Percentiles rank a stretch among this genome's conserved stretches.
These are phyloP conservation scores for Candida manassasensis DNA, from an alignment of 805 yeast genomes.

Conservation along the genomic window DNA sequence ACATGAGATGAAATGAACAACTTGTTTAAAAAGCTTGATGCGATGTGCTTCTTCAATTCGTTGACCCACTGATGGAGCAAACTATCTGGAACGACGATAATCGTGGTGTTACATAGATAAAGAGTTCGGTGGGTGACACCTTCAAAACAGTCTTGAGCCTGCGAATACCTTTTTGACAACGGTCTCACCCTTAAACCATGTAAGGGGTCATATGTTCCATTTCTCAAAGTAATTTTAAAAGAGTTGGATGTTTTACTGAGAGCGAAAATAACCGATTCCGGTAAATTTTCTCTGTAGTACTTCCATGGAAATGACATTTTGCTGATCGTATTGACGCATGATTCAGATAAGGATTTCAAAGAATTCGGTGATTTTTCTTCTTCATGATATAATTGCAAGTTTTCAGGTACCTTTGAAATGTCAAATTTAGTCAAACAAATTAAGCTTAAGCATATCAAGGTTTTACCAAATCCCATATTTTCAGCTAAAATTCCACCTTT, in stretches of 20 bases:
- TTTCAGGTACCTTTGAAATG: constrained; percentile 40
- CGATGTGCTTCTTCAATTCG: constrained; percentile 55
- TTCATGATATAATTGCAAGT: constrained; percentile 16
- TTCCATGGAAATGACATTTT: constrained; percentile 58
- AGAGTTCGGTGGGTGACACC: constrained; percentile 24
- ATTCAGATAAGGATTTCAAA: constrained; percentile 22
- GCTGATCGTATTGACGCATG: constrained; percentile 41
- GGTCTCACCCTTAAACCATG: constrained; percentile 17
- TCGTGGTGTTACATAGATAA: constrained; percentile 47
- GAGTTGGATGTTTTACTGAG: constrained; percentile 41
- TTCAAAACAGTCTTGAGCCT: constrained; percentile 12
- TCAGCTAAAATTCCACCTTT: constrained; percentile 63
- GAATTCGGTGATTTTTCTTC: neutral
- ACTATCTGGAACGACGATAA: constrained; percentile 64
- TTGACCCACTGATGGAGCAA: constrained; percentile 60
- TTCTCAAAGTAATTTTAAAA: constrained; percentile 31
- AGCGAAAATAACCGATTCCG: constrained; percentile 34
- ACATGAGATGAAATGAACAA: constrained; percentile 30
- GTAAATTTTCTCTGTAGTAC: constrained; percentile 38
- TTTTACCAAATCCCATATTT: constrained; percentile 67
- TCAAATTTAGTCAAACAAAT: constrained; percentile 54
- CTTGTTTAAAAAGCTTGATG: constrained; percentile 29
- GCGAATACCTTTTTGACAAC: constrained; percentile 12
- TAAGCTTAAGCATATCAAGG: constrained; percentile 54
- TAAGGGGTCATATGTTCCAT: constrained; percentile 16